Evolutionary conservation across 192 early-diverging fungal genomes (phyloP), one percentile per base, ranked within the genome.

Genomic region (Chytriomyces sp.): DNA sequence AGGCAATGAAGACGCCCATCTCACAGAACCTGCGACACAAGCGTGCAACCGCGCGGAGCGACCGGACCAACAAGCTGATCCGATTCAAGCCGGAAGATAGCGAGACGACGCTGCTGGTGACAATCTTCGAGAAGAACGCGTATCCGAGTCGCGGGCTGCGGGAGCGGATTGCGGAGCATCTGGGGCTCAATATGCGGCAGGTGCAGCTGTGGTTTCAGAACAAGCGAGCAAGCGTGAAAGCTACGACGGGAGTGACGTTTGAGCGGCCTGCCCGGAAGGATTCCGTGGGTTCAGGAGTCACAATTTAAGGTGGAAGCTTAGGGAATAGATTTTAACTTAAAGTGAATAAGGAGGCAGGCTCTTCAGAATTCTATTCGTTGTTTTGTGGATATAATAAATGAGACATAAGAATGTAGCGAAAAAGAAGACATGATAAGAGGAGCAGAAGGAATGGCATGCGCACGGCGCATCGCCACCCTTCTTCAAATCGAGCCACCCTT

Each of bases 181-280:
- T 93, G 54, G 90, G 87, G 39, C 96, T 98, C 93, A 89, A 89
- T 36, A 93, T 94, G 37, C 86, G 95, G 39, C 93, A 93, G 0
- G 93, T 98, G 22, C 95, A 98, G 80, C 92, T 98, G 58, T 98
- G 95, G 95, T 98, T 97, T 78, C 95, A 97, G 77, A 97, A 97
- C 84, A 90, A 89, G 73, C 86, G 95, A 33, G 44, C 44, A 22
- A 19, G 12, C 44, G 22, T 19, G 44, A 49, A 49, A 22, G 44
- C 44, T 0, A 22, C n/a, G n/a, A n/a, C 12, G 5, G 71, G 68
- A 4, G 25, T 73, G 28, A 25, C 41, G 22, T 39, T 70, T 32
- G 8, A 41, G 7, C 41, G 52, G 39, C 68, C 68, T 12, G 12
- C 22, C 14, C 12, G 30, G 40, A 70, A 70, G 25, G 52, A n/a